phyloP scores from a whole-genome alignment of 306 rosid species.

The Rosa multiflora region DNA sequence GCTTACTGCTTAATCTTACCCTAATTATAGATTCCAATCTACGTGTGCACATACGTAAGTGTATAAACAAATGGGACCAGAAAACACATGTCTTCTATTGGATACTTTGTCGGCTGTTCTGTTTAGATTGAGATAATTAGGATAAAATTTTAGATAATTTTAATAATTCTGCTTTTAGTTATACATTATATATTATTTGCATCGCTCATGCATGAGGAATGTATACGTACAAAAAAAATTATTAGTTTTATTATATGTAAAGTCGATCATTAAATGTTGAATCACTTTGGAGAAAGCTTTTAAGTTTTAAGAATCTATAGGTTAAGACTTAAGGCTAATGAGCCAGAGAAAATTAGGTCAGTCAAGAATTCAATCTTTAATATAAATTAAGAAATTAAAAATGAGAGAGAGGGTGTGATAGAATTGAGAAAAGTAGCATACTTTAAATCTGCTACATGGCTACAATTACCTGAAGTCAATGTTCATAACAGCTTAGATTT shows the following conservation, averaged over 20 bases:
- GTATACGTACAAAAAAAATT: too few relatives aligned
- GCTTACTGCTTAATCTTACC: background rate
- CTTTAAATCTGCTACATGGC: too few relatives aligned
- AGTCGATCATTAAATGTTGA: too few relatives aligned
- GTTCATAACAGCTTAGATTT: too few relatives aligned
- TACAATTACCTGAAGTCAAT: too few relatives aligned
- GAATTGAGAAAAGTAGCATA: too few relatives aligned
- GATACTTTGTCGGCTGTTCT: conserved; percentile 49
- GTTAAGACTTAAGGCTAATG: too few relatives aligned
- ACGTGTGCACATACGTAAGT: conserved; percentile 46
- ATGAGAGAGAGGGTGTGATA: too few relatives aligned
- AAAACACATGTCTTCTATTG: conserved; percentile 49
- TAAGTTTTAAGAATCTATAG: background rate
- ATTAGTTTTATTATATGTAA: too few relatives aligned
- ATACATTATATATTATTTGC: background rate
- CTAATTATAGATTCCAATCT: conserved; percentile 29
- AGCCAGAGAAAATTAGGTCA: background rate
- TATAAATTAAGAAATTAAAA: too few relatives aligned
- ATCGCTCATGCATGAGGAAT: background rate
- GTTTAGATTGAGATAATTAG: conserved; percentile 5
- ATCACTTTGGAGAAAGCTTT: background rate
- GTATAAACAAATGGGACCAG: conserved; percentile 14
- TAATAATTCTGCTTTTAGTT: background rate
- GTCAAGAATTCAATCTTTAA: background rate
- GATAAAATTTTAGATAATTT: background rate